Evolutionary conservation across 352 stramenopile species (phyloP).

Genomic region (Phytophthora vignae): DNA sequence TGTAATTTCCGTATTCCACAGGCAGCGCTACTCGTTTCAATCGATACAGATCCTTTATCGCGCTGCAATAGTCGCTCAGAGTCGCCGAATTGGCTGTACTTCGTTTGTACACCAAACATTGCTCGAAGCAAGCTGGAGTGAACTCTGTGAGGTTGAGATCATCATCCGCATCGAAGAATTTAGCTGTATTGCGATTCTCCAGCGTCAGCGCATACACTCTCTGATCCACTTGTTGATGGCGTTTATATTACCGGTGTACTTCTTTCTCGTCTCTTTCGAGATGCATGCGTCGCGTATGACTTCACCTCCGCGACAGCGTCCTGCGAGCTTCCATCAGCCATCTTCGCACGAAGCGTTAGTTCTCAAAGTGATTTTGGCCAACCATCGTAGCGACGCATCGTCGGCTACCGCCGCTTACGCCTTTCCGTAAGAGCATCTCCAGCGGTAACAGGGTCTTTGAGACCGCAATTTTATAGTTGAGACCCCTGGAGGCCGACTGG

Average conservation of each 20-base stretch:
- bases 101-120: constrained; percentile 10
- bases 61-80: too few relatives aligned
- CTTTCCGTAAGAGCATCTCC: too few relatives aligned
- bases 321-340: constrained; percentile 1
- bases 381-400: background rate
- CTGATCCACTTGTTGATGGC: constrained; percentile 10
- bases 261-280: constrained; percentile 5
- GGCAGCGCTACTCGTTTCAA: too few relatives aligned
- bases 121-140: constrained; percentile 2
- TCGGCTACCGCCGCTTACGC: too few relatives aligned
- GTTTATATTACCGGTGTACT: constrained; percentile 5
- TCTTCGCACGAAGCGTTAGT: background rate
- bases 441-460: too few relatives aligned
- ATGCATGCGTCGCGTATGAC: constrained; percentile 11
- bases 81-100: background rate
- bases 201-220: background rate
- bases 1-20: too few relatives aligned
- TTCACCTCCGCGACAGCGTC: background rate
- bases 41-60: too few relatives aligned
- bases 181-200: background rate
- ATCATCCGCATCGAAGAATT: background rate
- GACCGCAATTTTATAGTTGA: too few relatives aligned
- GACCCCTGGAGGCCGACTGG: too few relatives aligned
- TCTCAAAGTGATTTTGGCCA: constrained; percentile 1
- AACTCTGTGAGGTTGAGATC: constrained; percentile 9